Base-by-base conservation (phyloP, 495 filamentous ascomycete genomes). In the Parathielavia appendiculata region DNA sequence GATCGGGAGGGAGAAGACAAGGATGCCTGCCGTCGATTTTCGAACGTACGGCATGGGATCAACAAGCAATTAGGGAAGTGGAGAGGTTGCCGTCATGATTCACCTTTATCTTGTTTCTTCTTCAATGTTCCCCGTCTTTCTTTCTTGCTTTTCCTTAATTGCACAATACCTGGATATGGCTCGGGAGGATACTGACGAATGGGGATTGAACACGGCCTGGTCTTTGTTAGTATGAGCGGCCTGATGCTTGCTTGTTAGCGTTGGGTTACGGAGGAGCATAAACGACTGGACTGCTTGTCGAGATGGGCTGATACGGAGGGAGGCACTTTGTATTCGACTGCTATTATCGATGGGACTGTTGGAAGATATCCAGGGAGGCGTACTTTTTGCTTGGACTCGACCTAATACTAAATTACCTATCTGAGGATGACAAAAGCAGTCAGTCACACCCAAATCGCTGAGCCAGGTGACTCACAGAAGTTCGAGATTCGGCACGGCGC, bases 1-100 rank as follows among this genome's bases (percentile, higher is more conserved):
- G 13, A 16, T 59, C 47, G 48, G 22, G 20, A 30, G 58, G 32
- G 62, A 50, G 11, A 58, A 43, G 35, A 51, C 22, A 16, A 43
- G 7, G 40, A n/a, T 8, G 56, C 56, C 56, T 4, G 26, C 51
- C 14, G 32, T 36, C n/a, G 47, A 46, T 4, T 44, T 36, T 23
- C 36, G 56, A 22, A 52, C 46, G 26, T 52, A 58, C 26, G 49
- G 56, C 4, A 45, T 38, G 34, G 54, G 54, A 19, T 39, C 32
- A 30, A n/a, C 44, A 17, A 36, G 16, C 17, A 30, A 20, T 5
- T 50, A 50, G 30, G 12, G 8, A 13, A 19, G n/a, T n/a, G n/a
- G n/a, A n/a, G n/a, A n/a, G n/a, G n/a, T n/a, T n/a, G n/a, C n/a
- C 14, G 17, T 43, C 17, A 7, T 17, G 5, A 16, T 11, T 8